These are phyloP conservation scores for Dothistroma septosporum DNA, from an alignment of 2,329 filamentous ascomycete species.

Conservation along the genomic window DNA sequence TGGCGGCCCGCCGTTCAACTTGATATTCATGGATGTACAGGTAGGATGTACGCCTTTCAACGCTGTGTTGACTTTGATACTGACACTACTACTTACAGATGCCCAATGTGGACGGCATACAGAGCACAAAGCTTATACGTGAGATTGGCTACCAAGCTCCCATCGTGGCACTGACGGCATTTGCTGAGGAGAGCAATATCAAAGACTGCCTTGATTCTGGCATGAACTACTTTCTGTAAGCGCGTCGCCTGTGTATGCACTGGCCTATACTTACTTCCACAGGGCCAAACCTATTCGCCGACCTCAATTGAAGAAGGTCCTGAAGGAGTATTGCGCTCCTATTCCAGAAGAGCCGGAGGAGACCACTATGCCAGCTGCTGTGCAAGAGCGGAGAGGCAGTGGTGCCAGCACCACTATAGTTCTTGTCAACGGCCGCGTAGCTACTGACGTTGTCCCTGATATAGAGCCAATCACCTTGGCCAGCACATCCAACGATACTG, in stretches of 20 bases:
- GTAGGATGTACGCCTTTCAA: no score
- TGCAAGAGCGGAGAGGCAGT: constrained; percentile 9
- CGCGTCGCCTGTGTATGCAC: not conserved
- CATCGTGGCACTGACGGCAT: constrained; percentile 90
- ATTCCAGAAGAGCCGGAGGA: constrained; percentile 23
- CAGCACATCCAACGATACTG: not conserved
- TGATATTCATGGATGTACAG: constrained; percentile 65
- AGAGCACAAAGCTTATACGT: constrained; percentile 79
- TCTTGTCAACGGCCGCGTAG: not conserved
- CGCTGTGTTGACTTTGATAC: no score
- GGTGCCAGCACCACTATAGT: constrained; percentile 17
- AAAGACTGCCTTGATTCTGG: constrained; percentile 68
- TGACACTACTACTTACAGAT: constrained; percentile 12
- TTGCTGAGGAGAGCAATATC: constrained; percentile 78
- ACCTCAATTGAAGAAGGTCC: constrained; percentile 77
- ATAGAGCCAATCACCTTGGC: not conserved
- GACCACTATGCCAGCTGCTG: not conserved
- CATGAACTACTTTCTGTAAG: constrained; percentile 79
- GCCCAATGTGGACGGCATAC: constrained; percentile 74
- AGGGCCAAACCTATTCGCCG: constrained; percentile 64
- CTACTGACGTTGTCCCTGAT: not conserved
- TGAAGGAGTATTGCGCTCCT: constrained; percentile 65
- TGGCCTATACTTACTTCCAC: not conserved
- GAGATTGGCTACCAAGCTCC: constrained; percentile 82
- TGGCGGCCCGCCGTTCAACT: constrained; percentile 63